These are phyloP conservation scores for Nemania sp. DNA, from an alignment of 2,329 filamentous ascomycete genomes.

Conservation along the genomic window DNA sequence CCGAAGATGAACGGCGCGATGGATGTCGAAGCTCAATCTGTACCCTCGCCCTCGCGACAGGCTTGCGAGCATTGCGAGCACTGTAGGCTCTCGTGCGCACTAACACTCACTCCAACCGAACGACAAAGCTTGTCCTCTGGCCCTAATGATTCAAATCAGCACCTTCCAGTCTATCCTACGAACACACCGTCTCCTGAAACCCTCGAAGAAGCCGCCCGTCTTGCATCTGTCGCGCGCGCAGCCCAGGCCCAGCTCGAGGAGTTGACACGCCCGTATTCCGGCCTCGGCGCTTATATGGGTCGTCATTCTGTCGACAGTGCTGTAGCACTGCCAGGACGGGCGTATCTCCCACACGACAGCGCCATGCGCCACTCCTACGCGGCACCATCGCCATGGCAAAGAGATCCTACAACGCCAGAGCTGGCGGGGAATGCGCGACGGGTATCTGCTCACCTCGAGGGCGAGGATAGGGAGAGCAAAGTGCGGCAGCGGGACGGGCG, in stretches of 20 bases:
- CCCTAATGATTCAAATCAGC: background rate
- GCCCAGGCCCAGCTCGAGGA: conserved; percentile 29
- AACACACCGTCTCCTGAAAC: conserved; percentile 14
- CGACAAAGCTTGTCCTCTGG: conserved; percentile 9
- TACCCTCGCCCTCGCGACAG: background rate
- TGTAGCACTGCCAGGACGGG: conserved; percentile 3
- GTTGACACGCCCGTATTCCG: conserved; percentile 23
- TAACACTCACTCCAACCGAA: conserved; percentile 14
- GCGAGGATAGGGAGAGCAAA: conserved; percentile 20
- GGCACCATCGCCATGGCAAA: conserved; percentile 6
- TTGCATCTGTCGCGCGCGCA: conserved; percentile 27
- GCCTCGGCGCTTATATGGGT: background rate
- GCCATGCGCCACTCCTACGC: conserved; percentile 13
- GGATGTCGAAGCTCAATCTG: background rate
- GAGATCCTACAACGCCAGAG: conserved; percentile 24
- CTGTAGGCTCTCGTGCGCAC: conserved; percentile 26
- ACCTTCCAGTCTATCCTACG: background rate
- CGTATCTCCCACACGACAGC: background rate
- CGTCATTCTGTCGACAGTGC: conserved; percentile 11
- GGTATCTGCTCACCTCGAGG: conserved; percentile 28
- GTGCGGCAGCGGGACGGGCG: conserved; percentile 2
- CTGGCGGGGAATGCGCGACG: conserved; percentile 25
- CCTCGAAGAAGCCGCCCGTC: conserved; percentile 29
- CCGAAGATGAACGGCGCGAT: conserved; percentile 2
- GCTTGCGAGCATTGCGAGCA: conserved; percentile 32